A percentile compares a stretch with the other conserved stretches of the same genome.
phyloP scores from a whole-genome alignment of 371 early-diverging fungal species.

The Chytridium lagenaria region DNA sequence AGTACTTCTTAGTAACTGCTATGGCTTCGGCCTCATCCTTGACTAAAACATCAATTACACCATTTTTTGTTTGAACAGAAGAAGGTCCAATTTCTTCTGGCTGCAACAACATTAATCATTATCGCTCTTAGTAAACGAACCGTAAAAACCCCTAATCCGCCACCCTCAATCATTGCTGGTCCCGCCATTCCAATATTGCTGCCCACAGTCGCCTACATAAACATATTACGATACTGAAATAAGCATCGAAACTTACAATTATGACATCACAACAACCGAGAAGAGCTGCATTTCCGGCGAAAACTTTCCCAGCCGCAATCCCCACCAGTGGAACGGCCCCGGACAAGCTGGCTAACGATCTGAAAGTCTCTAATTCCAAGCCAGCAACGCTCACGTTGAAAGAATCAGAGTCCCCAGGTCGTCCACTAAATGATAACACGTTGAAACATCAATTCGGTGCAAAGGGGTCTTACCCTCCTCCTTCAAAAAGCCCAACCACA shows the following conservation, averaged over 20 bases:
- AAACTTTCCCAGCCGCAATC: constrained; percentile 28
- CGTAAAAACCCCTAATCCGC: constrained; percentile 35
- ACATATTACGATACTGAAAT: not conserved
- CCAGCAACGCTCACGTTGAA: constrained; percentile 20
- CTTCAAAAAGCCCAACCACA: constrained; percentile 34
- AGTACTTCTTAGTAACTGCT: constrained; percentile 23
- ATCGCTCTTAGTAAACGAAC: not conserved
- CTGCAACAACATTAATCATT: not conserved
- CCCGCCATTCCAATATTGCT: constrained; percentile 38
- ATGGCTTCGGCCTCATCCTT: constrained; percentile 34
- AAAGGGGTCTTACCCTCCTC: constrained; percentile 21
- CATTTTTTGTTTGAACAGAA: constrained; percentile 26
- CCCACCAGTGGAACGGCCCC: constrained; percentile 29
- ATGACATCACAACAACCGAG: constrained; percentile 34
- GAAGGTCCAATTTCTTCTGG: constrained; percentile 36
- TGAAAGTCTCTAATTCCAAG: constrained; percentile 26
- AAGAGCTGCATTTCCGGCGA: constrained; percentile 38
- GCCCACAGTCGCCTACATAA: constrained; percentile 25
- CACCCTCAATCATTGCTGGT: constrained; percentile 41
- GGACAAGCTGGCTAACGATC: constrained; percentile 12
- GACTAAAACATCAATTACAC: constrained; percentile 33
- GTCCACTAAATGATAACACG: constrained; percentile 15
- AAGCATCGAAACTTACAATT: constrained; percentile 4
- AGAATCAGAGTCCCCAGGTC: constrained; percentile 34
- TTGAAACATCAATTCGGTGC: not conserved